Evolutionary conservation across 345 rosid genomes (phyloP).

Genomic region (Acer campestre): DNA sequence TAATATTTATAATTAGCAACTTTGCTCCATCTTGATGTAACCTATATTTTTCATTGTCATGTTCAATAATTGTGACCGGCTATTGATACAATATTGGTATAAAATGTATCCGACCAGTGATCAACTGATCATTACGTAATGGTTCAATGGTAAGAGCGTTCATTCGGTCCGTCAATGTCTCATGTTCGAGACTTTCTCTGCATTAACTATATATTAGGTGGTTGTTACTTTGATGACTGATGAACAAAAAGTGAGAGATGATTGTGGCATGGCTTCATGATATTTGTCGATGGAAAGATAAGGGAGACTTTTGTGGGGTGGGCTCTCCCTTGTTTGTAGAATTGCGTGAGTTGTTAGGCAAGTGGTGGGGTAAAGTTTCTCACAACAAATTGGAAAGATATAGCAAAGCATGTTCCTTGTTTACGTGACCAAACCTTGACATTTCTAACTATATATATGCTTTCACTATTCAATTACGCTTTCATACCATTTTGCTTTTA

Average conservation of each 20-base stretch:
- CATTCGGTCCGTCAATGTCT: too few relatives aligned
- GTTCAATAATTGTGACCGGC: too few relatives aligned
- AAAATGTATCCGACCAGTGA: too few relatives aligned
- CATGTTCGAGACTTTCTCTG: too few relatives aligned
- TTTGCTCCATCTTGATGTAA: neutral
- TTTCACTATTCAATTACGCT: neutral
- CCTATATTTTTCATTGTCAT: too few relatives aligned
- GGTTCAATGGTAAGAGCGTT: too few relatives aligned
- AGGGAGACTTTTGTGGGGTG: neutral
- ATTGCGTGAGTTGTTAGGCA: slow-evolving; percentile 9
- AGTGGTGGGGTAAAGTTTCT: slow-evolving; percentile 6
- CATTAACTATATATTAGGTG: too few relatives aligned
- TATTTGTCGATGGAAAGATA: neutral
- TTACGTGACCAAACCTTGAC: neutral
- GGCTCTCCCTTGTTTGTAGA: neutral
- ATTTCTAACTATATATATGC: too few relatives aligned
- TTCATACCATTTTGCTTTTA: too few relatives aligned
- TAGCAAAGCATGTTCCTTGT: neutral
- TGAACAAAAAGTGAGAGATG: neutral
- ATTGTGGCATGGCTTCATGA: neutral
- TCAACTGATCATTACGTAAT: too few relatives aligned
- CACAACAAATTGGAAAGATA: neutral
- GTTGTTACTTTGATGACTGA: neutral
- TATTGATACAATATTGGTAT: too few relatives aligned
- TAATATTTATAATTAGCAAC: neutral